Conservation (phyloP, 148 eudicot genomes). For the Chenopodium quinoa region DNA sequence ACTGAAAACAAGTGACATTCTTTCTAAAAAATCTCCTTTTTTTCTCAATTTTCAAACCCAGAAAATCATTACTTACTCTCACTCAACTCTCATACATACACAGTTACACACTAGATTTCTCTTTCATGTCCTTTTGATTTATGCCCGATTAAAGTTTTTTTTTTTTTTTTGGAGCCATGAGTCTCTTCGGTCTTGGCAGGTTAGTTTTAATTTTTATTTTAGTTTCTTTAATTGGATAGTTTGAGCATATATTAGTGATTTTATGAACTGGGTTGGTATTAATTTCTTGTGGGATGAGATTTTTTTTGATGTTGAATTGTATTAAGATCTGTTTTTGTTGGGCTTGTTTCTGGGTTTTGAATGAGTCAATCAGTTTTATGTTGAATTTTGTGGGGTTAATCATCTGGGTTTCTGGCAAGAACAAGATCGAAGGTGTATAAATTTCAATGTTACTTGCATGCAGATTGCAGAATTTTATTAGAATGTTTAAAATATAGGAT, state of each 20-base stretch:
- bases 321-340: constrained; percentile 11
- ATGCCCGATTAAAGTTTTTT: neutral
- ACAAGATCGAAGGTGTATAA: constrained; percentile 9
- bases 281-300: constrained; percentile 15
- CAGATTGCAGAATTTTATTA: neutral
- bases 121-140: neutral
- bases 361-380: neutral
- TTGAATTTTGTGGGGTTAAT: constrained; percentile 15
- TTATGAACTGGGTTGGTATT: constrained; percentile 20
- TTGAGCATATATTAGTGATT: constrained; percentile 16
- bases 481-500: no score
- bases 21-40: neutral
- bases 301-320: constrained; percentile 12
- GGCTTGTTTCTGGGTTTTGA: constrained; percentile 6
- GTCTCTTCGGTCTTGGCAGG: constrained; percentile 93
- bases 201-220: constrained; percentile 16
- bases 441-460: neutral
- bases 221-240: neutral
- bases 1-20: constrained; percentile 5
- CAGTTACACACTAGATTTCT: no score
- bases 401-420: neutral
- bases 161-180: constrained; percentile 39
- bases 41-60: constrained; percentile 21
- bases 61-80: constrained; percentile 15
- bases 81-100: constrained; percentile 15